Conservation (phyloP, 2,329 filamentous ascomycete genomes). For the Diaporthe destruens region DNA sequence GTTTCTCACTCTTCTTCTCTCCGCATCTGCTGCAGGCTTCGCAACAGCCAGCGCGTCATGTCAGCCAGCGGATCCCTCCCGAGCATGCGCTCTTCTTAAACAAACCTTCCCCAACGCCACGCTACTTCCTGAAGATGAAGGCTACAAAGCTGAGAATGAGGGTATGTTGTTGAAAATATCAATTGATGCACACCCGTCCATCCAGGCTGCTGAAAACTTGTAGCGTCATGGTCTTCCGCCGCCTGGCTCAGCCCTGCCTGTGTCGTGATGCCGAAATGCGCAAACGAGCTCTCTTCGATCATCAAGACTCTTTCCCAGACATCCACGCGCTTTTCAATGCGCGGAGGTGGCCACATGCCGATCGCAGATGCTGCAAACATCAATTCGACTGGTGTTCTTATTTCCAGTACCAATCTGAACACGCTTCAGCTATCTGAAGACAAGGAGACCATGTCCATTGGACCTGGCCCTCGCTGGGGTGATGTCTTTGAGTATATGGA, state of each 20-base stretch:
- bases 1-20: constrained; percentile 7
- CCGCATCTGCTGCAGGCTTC: background rate
- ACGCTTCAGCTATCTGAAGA: constrained; percentile 49
- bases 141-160: constrained; percentile 1
- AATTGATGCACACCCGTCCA: too few species aligned
- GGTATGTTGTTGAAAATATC: background rate
- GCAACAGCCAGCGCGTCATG: background rate
- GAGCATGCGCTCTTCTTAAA: constrained; percentile 6
- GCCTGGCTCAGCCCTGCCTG: constrained; percentile 44
- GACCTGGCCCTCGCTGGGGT: constrained; percentile 50
- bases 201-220: background rate
- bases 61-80: constrained; percentile 1
- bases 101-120: constrained; percentile 11
- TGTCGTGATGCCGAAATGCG: constrained; percentile 46
- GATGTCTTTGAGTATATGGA: constrained; percentile 48
- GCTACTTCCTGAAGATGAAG: constrained; percentile 3
- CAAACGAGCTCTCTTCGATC: constrained; percentile 22
- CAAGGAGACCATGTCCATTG: constrained; percentile 48
- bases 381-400: constrained; percentile 47
- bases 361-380: constrained; percentile 46
- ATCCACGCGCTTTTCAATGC: constrained; percentile 46
- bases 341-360: constrained; percentile 50
- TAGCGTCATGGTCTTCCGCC: constrained; percentile 4
- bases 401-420: constrained; percentile 54
- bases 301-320: constrained; percentile 44